Percentiles rank a stretch among this genome's conserved stretches.
phyloP scores from a whole-genome alignment of 2,329 filamentous ascomycete genomes.

The Phoma sp. region DNA sequence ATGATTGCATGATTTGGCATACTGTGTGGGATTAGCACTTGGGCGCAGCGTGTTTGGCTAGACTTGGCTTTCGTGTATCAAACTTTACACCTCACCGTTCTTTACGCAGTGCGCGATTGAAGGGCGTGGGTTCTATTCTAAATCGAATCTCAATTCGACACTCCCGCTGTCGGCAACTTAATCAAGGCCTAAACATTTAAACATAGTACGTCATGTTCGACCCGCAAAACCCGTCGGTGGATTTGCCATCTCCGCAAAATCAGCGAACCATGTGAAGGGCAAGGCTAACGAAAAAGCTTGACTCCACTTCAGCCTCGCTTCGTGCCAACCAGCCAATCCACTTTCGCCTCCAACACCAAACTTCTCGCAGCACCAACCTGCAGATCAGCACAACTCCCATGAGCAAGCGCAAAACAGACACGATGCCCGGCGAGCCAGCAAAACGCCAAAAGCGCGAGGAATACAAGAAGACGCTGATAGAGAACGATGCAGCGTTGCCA shows the following conservation, averaged over 20 bases:
- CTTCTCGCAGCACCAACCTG: constrained; percentile 14
- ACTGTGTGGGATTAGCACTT: constrained; percentile 39
- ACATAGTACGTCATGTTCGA: constrained; percentile 6
- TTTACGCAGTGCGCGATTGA: constrained; percentile 38
- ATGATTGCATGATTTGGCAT: constrained; percentile 36
- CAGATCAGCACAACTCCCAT: constrained; percentile 14
- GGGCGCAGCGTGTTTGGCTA: constrained; percentile 31
- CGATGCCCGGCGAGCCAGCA: constrained; percentile 46
- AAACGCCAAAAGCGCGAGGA: constrained; percentile 56
- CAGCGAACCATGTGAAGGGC: background rate
- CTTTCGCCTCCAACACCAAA: constrained; percentile 21
- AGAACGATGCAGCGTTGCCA: constrained; percentile 68
- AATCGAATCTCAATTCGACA: background rate
- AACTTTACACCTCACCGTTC: constrained; percentile 30
- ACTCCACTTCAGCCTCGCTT: constrained; percentile 34
- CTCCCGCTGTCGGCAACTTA: background rate
- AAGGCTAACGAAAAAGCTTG: constrained; percentile 43
- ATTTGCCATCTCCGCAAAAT: constrained; percentile 4
- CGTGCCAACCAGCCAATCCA: constrained; percentile 26
- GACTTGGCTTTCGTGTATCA: constrained; percentile 36
- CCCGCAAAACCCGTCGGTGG: background rate
- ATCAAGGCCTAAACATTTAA: background rate
- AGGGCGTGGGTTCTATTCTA: constrained; percentile 26
- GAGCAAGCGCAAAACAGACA: constrained; percentile 20
- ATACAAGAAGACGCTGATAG: constrained; percentile 48